Conservation (phyloP, 495 filamentous ascomycete species). For the Annulohypoxylon moriforme region DNA sequence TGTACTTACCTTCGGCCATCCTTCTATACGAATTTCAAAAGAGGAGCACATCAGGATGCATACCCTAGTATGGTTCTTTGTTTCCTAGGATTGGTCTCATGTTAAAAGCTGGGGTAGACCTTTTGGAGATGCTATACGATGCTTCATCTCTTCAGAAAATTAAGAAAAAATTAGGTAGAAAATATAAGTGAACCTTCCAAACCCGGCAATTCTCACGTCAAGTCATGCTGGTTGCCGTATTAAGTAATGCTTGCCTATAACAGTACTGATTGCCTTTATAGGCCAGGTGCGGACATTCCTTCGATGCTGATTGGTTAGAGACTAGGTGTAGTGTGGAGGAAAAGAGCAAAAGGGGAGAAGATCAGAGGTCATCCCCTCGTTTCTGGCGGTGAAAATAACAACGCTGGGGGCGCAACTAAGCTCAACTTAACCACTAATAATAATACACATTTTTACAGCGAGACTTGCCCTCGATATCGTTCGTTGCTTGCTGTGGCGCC, state of each 20-base stretch:
- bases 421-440: slow-evolving; percentile 24
- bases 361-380: slow-evolving; percentile 17
- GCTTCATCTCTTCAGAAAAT: not conserved
- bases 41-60: slow-evolving; percentile 10
- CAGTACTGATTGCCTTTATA: slow-evolving; percentile 9
- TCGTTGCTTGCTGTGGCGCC: slow-evolving; percentile 7
- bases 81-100: not conserved
- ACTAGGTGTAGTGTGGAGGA: not conserved
- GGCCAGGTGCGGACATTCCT: slow-evolving; percentile 3
- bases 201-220: slow-evolving; percentile 14
- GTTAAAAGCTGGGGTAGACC: not conserved
- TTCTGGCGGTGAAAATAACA: slow-evolving; percentile 10
- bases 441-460: slow-evolving; percentile 10
- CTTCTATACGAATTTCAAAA: not conserved
- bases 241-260: slow-evolving; percentile 4
- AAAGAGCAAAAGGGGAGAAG: not conserved
- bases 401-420: slow-evolving; percentile 18
- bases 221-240: not conserved
- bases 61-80: not conserved
- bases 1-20: slow-evolving; percentile 2
- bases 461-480: not conserved
- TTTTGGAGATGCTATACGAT: slow-evolving; percentile 5
- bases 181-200: not conserved
- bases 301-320: slow-evolving; percentile 1
- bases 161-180: too few species aligned